A percentile compares a stretch with the other conserved stretches of the same genome.
These are phyloP conservation scores for Penicillium vulpinum DNA, from an alignment of 2,329 filamentous ascomycete species.

Conservation along the genomic window DNA sequence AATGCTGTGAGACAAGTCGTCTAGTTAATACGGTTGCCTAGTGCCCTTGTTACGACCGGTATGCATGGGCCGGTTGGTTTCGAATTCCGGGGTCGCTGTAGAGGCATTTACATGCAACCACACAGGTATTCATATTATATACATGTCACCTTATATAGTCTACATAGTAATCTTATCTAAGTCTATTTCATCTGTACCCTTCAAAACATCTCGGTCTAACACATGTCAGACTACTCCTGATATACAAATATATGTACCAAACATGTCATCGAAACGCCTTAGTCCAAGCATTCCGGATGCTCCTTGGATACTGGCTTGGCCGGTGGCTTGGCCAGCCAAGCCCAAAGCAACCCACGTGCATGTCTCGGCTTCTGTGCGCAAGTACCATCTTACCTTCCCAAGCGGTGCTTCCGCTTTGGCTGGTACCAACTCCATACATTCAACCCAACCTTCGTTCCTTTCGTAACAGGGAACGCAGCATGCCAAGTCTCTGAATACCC, in stretches of 20 bases:
- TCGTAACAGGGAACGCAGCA: conserved; percentile 58
- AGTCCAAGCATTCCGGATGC: conserved; percentile 8
- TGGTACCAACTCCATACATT: conserved; percentile 68
- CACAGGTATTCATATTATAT: background rate
- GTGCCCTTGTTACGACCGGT: background rate
- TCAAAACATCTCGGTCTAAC: background rate
- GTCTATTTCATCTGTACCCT: background rate
- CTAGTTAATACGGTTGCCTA: conserved; percentile 12
- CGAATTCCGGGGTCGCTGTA: background rate
- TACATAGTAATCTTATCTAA: background rate
- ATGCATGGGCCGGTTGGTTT: conserved; percentile 7
- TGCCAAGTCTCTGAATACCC: conserved; percentile 63
- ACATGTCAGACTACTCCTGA: background rate
- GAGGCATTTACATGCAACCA: background rate
- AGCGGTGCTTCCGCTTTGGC: conserved; percentile 24
- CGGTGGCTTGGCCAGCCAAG: conserved; percentile 2
- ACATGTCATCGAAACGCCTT: background rate
- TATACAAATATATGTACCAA: background rate
- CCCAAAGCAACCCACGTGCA: background rate
- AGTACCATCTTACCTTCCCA: background rate
- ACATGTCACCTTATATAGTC: background rate
- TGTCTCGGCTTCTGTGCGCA: background rate
- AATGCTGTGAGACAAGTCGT: background rate
- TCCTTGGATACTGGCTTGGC: conserved; percentile 2
- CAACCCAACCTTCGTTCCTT: conserved; percentile 60